These are phyloP conservation scores for Diaporthe longicolla DNA, from an alignment of 2,329 filamentous ascomycete species.

Conservation along the genomic window DNA sequence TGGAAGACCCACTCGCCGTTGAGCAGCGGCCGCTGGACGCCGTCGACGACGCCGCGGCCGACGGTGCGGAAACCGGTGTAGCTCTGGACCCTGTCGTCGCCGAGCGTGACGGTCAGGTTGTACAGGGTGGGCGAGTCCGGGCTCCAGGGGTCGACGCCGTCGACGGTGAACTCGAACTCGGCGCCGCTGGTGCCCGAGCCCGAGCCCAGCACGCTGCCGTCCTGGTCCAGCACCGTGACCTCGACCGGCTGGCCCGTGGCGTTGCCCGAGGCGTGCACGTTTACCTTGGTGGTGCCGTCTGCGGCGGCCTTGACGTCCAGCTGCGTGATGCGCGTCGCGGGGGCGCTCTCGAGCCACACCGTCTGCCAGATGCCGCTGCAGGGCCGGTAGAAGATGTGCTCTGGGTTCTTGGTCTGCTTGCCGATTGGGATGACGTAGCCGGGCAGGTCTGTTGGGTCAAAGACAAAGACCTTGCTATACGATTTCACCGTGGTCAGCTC, in stretches of 20 bases:
- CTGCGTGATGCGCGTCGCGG: constrained; percentile 68
- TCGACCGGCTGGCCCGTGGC: constrained; percentile 47
- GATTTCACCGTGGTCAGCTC: not conserved
- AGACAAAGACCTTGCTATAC: constrained; percentile 70
- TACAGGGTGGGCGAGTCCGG: constrained; percentile 75
- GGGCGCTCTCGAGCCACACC: constrained; percentile 78
- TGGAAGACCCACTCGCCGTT: constrained; percentile 79
- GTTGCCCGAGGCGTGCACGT: constrained; percentile 64
- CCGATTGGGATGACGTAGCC: constrained; percentile 73
- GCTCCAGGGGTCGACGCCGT: constrained; percentile 73
- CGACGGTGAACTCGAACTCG: constrained; percentile 68
- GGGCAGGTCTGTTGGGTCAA: constrained; percentile 75
- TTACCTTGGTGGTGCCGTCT: constrained; percentile 70
- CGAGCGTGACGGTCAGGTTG: constrained; percentile 70
- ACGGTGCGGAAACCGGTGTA: constrained; percentile 80
- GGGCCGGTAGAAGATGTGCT: constrained; percentile 79
- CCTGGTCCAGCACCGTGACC: constrained; percentile 53
- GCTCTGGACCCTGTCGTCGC: constrained; percentile 68
- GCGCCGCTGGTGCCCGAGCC: constrained; percentile 61
- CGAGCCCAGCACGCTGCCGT: constrained; percentile 59
- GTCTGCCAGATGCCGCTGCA: constrained; percentile 83
- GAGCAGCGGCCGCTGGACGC: constrained; percentile 72
- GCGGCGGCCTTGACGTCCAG: constrained; percentile 72
- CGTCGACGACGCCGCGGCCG: constrained; percentile 67
- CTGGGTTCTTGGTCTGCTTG: constrained; percentile 71